These are phyloP conservation scores for Aspergillus piperis DNA, from an alignment of 2,329 filamentous ascomycete species.

Conservation along the genomic window DNA sequence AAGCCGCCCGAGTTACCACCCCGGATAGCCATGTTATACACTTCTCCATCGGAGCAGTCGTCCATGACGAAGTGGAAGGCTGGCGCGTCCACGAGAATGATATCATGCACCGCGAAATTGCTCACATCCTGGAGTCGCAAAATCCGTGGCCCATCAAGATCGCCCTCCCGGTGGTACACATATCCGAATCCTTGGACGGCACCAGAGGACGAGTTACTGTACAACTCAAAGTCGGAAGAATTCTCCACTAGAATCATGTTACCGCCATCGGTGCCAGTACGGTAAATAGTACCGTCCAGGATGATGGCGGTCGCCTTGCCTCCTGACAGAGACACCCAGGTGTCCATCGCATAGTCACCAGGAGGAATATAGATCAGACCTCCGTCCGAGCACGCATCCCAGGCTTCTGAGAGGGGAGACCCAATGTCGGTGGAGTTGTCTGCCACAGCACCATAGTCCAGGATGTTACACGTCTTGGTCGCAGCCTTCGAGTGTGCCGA, in stretches of 20 bases:
- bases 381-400: conserved; percentile 53
- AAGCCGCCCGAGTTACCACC: conserved; percentile 55
- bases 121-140: conserved; percentile 49
- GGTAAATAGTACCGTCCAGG: conserved; percentile 56
- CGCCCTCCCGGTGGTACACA: conserved; percentile 47
- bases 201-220: conserved; percentile 54
- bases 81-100: conserved; percentile 53
- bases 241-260: conserved; percentile 58
- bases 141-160: conserved; percentile 46
- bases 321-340: conserved; percentile 52
- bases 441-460: conserved; percentile 55
- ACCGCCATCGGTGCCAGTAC: conserved; percentile 51
- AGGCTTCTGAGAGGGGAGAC: conserved; percentile 51
- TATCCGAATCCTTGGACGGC: conserved; percentile 58
- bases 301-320: conserved; percentile 54
- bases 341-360: conserved; percentile 53
- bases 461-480: conserved; percentile 52
- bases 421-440: conserved; percentile 56
- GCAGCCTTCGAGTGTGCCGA: conserved; percentile 11
- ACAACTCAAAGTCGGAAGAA: conserved; percentile 55
- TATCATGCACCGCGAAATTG: conserved; percentile 54
- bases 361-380: conserved; percentile 54
- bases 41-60: conserved; percentile 54
- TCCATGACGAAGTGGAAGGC: conserved; percentile 55
- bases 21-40: conserved; percentile 59